Conservation (phyloP, 495 filamentous ascomycete genomes). For the Arthonia radiata region DNA sequence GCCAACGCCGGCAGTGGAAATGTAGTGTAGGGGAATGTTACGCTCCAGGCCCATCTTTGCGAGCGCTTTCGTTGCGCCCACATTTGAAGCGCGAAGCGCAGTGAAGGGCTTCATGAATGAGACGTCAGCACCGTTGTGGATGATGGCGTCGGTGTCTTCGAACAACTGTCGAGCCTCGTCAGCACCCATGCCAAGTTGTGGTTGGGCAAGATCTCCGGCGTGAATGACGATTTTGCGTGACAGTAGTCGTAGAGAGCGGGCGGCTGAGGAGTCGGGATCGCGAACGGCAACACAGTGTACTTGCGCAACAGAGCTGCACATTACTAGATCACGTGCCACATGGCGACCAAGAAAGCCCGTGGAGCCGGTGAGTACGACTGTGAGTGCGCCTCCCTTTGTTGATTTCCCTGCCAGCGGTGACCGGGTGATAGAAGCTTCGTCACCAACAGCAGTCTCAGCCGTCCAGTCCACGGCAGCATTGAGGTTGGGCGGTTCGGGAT, state of each 20-base stretch:
- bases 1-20: conserved; percentile 19
- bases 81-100: conserved; percentile 17
- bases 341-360: conserved; percentile 11
- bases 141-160: conserved; percentile 14
- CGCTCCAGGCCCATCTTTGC: conserved; percentile 11
- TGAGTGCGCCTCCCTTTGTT: conserved; percentile 1
- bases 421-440: background rate
- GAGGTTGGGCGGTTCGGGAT: too few relatives aligned
- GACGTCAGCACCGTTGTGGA: conserved; percentile 28
- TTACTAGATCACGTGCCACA: conserved; percentile 6
- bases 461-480: too few relatives aligned
- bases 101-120: conserved; percentile 24
- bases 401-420: conserved; percentile 1
- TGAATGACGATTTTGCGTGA: conserved; percentile 16
- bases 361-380: conserved; percentile 12
- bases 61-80: conserved; percentile 20
- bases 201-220: conserved; percentile 14
- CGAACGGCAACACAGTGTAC: too few relatives aligned
- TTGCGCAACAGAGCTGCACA: too few relatives aligned
- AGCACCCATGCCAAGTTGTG: conserved; percentile 16
- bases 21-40: conserved; percentile 22
- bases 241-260: too few relatives aligned
- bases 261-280: background rate
- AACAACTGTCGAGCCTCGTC: conserved; percentile 10
- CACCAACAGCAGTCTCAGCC: conserved; percentile 8